Conservation (phyloP, 225 moss, liverwort and hornwort genomes). For the Marchantia polymorpha region DNA sequence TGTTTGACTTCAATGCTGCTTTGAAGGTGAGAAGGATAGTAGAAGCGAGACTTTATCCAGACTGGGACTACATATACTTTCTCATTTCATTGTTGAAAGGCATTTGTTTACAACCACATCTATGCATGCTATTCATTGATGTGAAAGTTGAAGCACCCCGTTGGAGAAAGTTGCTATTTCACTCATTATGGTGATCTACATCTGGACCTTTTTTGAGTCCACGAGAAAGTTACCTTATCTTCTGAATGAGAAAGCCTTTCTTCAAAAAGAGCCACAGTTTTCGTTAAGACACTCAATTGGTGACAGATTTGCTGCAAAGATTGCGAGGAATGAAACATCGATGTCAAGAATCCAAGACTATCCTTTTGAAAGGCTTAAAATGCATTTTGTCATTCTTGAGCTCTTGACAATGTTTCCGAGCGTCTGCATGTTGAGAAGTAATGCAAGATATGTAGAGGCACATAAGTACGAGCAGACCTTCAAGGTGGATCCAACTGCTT, state of each 20-base stretch:
- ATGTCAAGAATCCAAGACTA: not conserved
- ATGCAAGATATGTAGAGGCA: not conserved
- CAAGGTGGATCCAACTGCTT: conserved; percentile 50
- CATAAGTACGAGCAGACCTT: conserved; percentile 37
- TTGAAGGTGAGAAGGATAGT: not conserved
- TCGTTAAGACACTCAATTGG: conserved; percentile 64
- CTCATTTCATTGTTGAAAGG: not conserved
- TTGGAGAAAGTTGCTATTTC: not conserved
- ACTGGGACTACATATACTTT: not conserved
- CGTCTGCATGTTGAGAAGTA: not conserved
- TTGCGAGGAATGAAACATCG: not conserved
- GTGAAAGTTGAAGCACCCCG: not conserved
- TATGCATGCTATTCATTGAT: not conserved
- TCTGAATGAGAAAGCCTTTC: conserved; percentile 73
- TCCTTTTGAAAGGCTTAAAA: not conserved
- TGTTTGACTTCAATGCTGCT: not conserved
- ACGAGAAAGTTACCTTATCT: conserved; percentile 52
- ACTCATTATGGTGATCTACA: too few relatives aligned
- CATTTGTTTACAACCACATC: not conserved
- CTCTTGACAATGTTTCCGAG: not conserved
- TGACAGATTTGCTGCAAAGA: conserved; percentile 58
- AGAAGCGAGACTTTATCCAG: not conserved
- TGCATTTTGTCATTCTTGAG: not conserved
- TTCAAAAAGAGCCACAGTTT: conserved; percentile 63
- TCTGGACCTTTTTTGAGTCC: too few relatives aligned